Evolutionary conservation across 2,329 filamentous ascomycete genomes (phyloP), one percentile per base, ranked within the genome.

Genomic region (Stylonectria norvegica): DNA sequence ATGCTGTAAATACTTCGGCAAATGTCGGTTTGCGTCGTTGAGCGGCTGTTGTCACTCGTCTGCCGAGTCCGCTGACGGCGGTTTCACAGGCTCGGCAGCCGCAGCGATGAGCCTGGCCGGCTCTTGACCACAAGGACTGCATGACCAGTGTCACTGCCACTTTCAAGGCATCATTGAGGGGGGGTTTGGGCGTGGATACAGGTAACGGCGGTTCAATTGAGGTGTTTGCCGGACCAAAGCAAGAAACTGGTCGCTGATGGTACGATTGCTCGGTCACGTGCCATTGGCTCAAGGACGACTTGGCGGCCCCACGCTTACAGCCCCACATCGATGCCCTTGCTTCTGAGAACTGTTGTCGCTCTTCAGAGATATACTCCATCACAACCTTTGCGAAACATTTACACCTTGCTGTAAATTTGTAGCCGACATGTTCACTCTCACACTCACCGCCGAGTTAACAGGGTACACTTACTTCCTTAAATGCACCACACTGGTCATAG

Each of bases 91-190:
- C 70, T 52, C 75, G 71, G 67, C 81, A 86, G 64, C 73, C 74
- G 67, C 80, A 85, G 55, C 75, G 72, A 64, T 75, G 77, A 66
- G 73, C 73, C 72, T 76, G 77, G 56, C 75, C 72, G 67, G 79
- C 77, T 67, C 81, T 77, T 63, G 79, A 81, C 81, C 82, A 84
- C 52, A 87, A 61, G 49, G 74, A 72, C 65, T 79, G 79, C 85
- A 89, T 89, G 58, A 60, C 67, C 52, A 58, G n/a, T 33, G 34
- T 11, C 5, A 17, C 36, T 6, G 20, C 25, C 16, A 38, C 7
- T 25, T 5, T 43, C 42, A 57, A 33, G 45, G 42, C 59, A 62
- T 62, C 36, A 45, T 47, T 43, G n/a, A 36, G 27, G n/a, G 16
- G 43, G 40, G 33, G 38, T 46, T 50, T 43, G 34, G 35, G 17